Evolutionary conservation across 2,329 filamentous ascomycete genomes (phyloP), one percentile per base, ranked within the genome.

Genomic region (Ceratocystiopsis sp.): DNA sequence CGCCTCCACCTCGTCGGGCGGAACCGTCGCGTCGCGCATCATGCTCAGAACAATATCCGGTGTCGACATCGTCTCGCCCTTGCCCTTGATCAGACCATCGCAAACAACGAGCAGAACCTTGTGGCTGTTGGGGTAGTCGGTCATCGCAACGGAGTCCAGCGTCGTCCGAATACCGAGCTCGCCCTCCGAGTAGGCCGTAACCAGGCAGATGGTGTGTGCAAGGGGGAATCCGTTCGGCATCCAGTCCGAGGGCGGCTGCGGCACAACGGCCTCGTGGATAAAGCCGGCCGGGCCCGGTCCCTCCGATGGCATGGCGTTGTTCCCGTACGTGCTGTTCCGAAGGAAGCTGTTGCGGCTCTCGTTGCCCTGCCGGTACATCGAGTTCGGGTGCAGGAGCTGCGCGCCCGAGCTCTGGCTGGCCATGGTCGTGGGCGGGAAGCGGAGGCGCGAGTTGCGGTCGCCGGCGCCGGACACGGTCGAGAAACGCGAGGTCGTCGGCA

Each of bases 101-200:
- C 91, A 98, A 53, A 98, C 84, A 54, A 95, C 84, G 47, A 98
- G 71, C 53, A 98, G 91, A 25, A 87, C 76, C 64, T 98, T 98
- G 71, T 98, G 93, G 60, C 89, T 96, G 70, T 98, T 98, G 41
- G 91, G 91, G 54, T 98, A 98, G 60, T 98, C 93, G 3, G 91
- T 98, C 62, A 84, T 93, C 41, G 89, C 91, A 57, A 98, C 81
- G 1, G 91, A 98, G 62, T 98, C 87, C 25, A 98, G 67, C 1
- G 91, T 98, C 0, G 87, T 94, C 40, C 91, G 81, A 44, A 98
- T 74, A 55, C 89, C 91, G 47, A 93, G 81, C 50, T 81, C 84
- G 51, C 91, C 91, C 65, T 98, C 91, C 0, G 91, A 98, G 60
- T 98, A 98, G 16, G 86, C 86, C 21, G 93, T 98, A 41, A 98